phyloP scores from a whole-genome alignment of 2,329 filamentous ascomycete species.

The Lasiodiplodia theobromae region DNA sequence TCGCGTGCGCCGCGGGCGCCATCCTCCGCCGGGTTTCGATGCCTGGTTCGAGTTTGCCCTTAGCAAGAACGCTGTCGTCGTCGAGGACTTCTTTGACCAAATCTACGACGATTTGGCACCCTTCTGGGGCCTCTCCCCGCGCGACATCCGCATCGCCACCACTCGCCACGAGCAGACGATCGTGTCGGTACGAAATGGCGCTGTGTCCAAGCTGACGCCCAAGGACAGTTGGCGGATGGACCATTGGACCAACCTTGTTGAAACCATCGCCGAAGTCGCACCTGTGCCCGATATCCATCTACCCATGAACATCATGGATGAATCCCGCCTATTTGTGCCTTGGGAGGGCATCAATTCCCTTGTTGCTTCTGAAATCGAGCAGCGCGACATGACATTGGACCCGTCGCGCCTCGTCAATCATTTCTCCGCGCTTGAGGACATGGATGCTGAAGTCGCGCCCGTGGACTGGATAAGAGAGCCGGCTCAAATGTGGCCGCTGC shows the following conservation, averaged over 20 bases:
- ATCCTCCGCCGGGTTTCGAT: constrained; percentile 60
- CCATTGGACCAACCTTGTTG: not conserved
- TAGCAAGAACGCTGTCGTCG: constrained; percentile 50
- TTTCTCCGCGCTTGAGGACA: not conserved
- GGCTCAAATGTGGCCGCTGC: not conserved
- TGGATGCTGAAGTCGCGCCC: not conserved
- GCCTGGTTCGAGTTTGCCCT: constrained; percentile 56
- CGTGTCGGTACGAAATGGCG: not conserved
- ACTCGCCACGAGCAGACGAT: not conserved
- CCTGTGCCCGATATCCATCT: constrained; percentile 56
- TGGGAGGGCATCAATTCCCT: not conserved
- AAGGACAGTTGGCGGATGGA: not conserved
- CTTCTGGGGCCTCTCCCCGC: constrained; percentile 56
- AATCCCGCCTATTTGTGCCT: constrained; percentile 54
- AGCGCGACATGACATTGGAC: not conserved
- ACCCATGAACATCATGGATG: constrained; percentile 58
- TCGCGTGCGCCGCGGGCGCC: not conserved
- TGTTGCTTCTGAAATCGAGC: not conserved
- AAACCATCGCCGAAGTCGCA: not conserved
- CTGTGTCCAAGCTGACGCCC: not conserved
- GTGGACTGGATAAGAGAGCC: not conserved
- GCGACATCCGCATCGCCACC: constrained; percentile 43
- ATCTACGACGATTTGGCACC: constrained; percentile 59
- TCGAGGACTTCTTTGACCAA: constrained; percentile 58
- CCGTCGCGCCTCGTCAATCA: not conserved